A percentile compares a stretch with the other conserved stretches of the same genome.
Evolutionary conservation across 2,329 filamentous ascomycete species (phyloP).

Genomic region (Dactylonectria estremocensis): DNA sequence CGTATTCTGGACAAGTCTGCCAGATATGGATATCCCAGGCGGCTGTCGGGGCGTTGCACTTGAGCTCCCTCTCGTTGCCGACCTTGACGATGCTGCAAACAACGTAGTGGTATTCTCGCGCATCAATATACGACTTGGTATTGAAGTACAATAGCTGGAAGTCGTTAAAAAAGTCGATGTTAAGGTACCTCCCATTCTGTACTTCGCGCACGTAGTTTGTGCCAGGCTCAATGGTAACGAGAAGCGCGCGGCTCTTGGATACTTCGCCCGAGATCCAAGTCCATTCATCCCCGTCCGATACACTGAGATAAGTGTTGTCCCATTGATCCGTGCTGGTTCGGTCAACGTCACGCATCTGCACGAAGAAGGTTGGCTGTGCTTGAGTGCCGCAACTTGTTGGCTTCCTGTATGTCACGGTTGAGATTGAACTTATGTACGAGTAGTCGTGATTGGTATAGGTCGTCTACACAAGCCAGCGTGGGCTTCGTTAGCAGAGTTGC

Average conservation of each 20-base stretch:
- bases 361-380: constrained; percentile 24
- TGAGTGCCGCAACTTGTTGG: constrained; percentile 21
- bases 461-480: neutral
- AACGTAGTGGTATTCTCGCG: neutral
- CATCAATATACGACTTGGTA: neutral
- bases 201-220: constrained; percentile 11
- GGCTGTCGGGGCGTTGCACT: constrained; percentile 4
- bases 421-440: neutral
- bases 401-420: constrained; percentile 20
- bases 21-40: constrained; percentile 8
- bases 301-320: constrained; percentile 8
- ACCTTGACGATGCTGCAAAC: constrained; percentile 7
- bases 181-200: neutral
- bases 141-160: neutral
- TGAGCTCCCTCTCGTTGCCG: constrained; percentile 17
- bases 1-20: constrained; percentile 22
- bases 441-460: neutral
- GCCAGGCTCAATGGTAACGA: constrained; percentile 5
- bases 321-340: constrained; percentile 11
- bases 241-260: neutral
- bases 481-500: neutral
- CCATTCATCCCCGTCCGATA: neutral
- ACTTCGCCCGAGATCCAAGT: neutral
- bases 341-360: constrained; percentile 30
- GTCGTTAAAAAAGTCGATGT: constrained; percentile 1